These are phyloP conservation scores for Acer campestre DNA, from an alignment of 345 rosid genomes.

Conservation along the genomic window DNA sequence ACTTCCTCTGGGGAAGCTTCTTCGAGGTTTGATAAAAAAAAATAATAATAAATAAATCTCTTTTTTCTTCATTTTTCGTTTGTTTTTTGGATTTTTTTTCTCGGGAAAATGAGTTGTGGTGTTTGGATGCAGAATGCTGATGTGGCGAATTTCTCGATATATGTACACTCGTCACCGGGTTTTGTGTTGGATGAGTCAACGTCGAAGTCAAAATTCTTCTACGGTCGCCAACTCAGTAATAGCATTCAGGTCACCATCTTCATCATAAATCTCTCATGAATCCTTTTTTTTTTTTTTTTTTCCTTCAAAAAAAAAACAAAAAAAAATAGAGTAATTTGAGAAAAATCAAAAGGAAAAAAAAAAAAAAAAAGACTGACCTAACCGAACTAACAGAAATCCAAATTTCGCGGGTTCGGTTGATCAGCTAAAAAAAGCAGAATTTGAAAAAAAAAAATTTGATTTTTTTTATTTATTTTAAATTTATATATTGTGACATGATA, in stretches of 20 bases:
- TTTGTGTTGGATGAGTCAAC: conserved; percentile 72
- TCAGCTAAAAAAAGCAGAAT: no score
- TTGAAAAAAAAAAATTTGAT: no score
- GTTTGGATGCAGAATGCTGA: conserved; percentile 52
- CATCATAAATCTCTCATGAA: neutral
- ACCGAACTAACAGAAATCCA: no score
- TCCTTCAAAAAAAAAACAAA: no score
- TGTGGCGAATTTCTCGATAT: conserved; percentile 61
- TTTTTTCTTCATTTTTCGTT: neutral
- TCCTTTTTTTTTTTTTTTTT: no score
- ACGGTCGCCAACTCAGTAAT: conserved; percentile 66
- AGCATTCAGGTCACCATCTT: conserved; percentile 58
- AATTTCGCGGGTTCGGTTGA: no score
- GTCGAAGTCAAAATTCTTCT: conserved; percentile 70
- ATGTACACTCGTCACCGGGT: conserved; percentile 79
- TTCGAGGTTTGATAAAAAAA: conserved; percentile 47
- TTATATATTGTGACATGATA: no score
- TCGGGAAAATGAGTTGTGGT: neutral
- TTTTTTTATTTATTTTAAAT: no score
- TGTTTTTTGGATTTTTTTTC: neutral
- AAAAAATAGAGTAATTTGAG: no score
- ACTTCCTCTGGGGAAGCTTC: conserved; percentile 74
- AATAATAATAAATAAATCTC: neutral
- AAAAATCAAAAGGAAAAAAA: no score
- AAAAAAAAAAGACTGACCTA: no score